Conservation (phyloP, 208 protist genomes). For the Borovskyia barvae region DNA sequence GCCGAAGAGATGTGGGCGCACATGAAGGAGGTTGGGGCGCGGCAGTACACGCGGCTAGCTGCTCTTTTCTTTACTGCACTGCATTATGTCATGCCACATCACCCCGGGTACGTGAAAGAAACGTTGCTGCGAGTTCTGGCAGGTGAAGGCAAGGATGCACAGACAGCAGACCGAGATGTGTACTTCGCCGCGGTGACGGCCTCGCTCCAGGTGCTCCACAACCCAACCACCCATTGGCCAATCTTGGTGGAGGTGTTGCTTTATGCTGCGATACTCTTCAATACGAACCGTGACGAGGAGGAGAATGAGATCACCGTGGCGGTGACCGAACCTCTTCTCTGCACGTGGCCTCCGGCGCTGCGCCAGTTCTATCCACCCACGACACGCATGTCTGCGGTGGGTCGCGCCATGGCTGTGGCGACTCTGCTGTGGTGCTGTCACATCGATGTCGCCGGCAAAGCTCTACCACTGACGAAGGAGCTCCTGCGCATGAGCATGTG, state of each 20-base stretch:
- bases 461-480: conserved; percentile 38
- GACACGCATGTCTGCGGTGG: conserved; percentile 67
- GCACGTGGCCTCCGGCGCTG: conserved; percentile 49
- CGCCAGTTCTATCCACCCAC: conserved; percentile 69
- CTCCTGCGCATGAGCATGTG: conserved; percentile 69
- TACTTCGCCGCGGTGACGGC: conserved; percentile 65
- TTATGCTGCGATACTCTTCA: conserved; percentile 68
- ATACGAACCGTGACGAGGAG: conserved; percentile 74
- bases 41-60: conserved; percentile 49
- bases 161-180: conserved; percentile 55
- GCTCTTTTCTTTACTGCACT: conserved; percentile 63
- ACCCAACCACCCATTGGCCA: conserved; percentile 40
- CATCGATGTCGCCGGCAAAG: conserved; percentile 11
- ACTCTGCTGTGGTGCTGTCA: conserved; percentile 69
- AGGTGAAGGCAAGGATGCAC: conserved; percentile 36
- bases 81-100: conserved; percentile 29
- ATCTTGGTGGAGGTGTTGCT: conserved; percentile 54
- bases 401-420: conserved; percentile 61
- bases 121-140: conserved; percentile 27
- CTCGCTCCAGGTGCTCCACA: conserved; percentile 51
- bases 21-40: conserved; percentile 61
- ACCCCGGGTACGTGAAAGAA: conserved; percentile 41
- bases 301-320: conserved; percentile 73
- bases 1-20: conserved; percentile 61
- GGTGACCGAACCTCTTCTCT: conserved; percentile 68